Conservation (phyloP, 164 flowering plant species). For the Annona cherimola region DNA sequence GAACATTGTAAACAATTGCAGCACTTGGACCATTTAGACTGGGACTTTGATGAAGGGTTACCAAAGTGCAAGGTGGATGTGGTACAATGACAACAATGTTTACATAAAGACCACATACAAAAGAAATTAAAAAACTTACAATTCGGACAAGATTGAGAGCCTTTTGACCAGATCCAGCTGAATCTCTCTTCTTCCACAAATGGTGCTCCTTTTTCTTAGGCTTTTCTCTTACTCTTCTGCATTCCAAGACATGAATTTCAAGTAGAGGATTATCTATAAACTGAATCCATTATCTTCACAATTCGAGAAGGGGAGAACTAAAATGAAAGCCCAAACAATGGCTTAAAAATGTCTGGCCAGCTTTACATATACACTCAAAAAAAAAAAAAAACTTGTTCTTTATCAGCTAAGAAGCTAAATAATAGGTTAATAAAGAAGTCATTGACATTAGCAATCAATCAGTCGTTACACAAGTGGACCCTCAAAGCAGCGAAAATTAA, state of each 20-base stretch:
- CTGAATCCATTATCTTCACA: not conserved
- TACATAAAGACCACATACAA: not conserved
- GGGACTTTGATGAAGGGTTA: not conserved
- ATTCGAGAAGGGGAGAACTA: too few relatives aligned
- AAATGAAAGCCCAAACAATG: too few relatives aligned
- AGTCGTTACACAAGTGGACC: too few relatives aligned
- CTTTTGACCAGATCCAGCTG: slow-evolving; percentile 80
- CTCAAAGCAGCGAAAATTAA: too few relatives aligned
- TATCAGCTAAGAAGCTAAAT: too few relatives aligned
- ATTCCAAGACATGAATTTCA: not conserved
- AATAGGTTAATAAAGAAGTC: too few relatives aligned
- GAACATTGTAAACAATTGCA: not conserved
- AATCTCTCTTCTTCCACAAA: slow-evolving; percentile 81
- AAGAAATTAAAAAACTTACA: slow-evolving; percentile 31
- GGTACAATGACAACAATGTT: not conserved
- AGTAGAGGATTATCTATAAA: not conserved
- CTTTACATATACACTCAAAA: too few relatives aligned
- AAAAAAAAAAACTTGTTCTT: too few relatives aligned
- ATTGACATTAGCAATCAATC: too few relatives aligned
- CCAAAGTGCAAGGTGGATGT: not conserved
- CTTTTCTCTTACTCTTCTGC: slow-evolving; percentile 27
- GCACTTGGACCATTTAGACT: not conserved
- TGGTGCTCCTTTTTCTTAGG: slow-evolving; percentile 56
- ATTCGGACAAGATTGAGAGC: slow-evolving; percentile 70
- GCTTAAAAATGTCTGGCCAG: too few relatives aligned